Evolutionary conservation across 2,329 filamentous ascomycete species (phyloP).

Genomic region (Zasmidium cellare): DNA sequence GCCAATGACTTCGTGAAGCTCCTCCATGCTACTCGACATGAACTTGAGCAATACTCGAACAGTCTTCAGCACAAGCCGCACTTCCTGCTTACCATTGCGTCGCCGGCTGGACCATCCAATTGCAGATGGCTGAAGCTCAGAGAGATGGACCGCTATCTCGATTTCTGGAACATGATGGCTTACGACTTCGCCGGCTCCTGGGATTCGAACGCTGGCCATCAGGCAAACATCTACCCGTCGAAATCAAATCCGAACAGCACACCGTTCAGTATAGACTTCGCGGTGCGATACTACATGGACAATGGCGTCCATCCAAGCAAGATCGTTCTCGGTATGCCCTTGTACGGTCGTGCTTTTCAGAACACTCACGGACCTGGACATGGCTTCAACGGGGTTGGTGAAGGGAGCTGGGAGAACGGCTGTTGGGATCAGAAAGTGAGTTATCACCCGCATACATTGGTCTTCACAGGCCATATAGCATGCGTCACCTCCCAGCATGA

Average conservation of each 20-base stretch:
- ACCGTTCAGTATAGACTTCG: constrained; percentile 73
- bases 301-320: constrained; percentile 65
- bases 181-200: constrained; percentile 71
- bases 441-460: background rate
- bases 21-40: constrained; percentile 39
- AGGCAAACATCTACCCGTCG: constrained; percentile 73
- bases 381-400: constrained; percentile 69
- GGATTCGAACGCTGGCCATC: constrained; percentile 71
- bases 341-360: constrained; percentile 85
- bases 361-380: constrained; percentile 73
- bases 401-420: constrained; percentile 80
- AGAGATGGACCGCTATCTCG: constrained; percentile 44
- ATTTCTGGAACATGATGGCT: constrained; percentile 55
- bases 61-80: constrained; percentile 36
- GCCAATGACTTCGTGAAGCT: constrained; percentile 42
- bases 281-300: constrained; percentile 68
- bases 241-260: constrained; percentile 61
- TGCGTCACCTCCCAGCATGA: background rate
- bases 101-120: constrained; percentile 45
- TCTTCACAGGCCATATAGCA: background rate
- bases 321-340: constrained; percentile 85
- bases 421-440: constrained; percentile 79
- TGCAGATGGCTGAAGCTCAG: constrained; percentile 43
- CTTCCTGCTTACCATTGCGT: constrained; percentile 47
- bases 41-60: constrained; percentile 42